These are phyloP conservation scores for Pouteria campechiana DNA, from an alignment of 179 eudicot genomes.

Conservation along the genomic window DNA sequence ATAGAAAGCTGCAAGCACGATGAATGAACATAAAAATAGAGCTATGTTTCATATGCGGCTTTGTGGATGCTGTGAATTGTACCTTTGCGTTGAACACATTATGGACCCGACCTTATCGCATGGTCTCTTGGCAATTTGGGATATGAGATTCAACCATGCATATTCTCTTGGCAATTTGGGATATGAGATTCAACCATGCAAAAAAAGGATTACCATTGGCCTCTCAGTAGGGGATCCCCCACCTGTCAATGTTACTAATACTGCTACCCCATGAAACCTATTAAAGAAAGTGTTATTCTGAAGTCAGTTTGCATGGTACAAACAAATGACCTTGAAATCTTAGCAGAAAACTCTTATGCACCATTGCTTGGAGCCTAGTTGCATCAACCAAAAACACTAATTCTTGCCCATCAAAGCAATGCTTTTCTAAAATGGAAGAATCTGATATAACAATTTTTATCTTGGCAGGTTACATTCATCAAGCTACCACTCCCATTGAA, in stretches of 20 bases:
- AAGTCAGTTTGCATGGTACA: too few relatives aligned
- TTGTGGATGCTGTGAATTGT: not conserved
- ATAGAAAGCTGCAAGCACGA: not conserved
- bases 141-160: conserved; percentile 61
- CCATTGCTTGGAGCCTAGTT: too few relatives aligned
- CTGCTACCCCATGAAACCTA: conserved; percentile 62
- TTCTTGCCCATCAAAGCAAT: too few relatives aligned
- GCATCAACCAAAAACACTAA: too few relatives aligned
- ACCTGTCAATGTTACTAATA: conserved; percentile 59
- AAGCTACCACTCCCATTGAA: conserved; percentile 85
- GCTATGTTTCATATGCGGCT: too few relatives aligned
- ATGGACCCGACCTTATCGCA: conserved; percentile 56
- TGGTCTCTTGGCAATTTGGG: conserved; percentile 44
- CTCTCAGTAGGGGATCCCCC: conserved; percentile 85
- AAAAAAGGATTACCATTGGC: conserved; percentile 93
- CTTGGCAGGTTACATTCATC: conserved; percentile 78
- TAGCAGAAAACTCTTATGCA: not conserved
- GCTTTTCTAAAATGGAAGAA: too few relatives aligned
- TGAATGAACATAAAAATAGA: too few relatives aligned
- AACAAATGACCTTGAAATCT: too few relatives aligned
- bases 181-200: conserved; percentile 61
- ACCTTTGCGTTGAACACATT: conserved; percentile 64
- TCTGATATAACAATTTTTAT: conserved; percentile 10
- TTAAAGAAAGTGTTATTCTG: too few relatives aligned
- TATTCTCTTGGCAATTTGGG: conserved; percentile 42